Evolutionary conservation across 192 early-diverging fungal species (phyloP).

Genomic region (Kappamyces sp.): DNA sequence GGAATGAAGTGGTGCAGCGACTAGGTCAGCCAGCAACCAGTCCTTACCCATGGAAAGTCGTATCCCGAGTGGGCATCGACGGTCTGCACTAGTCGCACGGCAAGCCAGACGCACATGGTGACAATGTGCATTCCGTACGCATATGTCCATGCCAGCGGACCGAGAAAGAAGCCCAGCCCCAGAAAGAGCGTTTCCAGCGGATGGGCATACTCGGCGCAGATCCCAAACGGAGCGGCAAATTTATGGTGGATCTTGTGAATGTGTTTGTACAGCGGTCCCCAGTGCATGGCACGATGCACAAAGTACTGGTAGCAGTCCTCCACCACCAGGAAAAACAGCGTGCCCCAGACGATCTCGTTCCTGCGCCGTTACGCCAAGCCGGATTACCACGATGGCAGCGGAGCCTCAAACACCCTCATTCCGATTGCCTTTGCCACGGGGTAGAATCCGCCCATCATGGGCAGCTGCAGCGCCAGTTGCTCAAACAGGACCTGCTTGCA

Average conservation of each 20-base stretch:
- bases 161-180: conserved; percentile 78
- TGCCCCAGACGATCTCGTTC: conserved; percentile 56
- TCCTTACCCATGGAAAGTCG: conserved; percentile 77
- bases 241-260: conserved; percentile 96
- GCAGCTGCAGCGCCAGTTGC: conserved; percentile 78
- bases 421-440: conserved; percentile 76
- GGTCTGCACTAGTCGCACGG: conserved; percentile 70
- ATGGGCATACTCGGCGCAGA: conserved; percentile 86
- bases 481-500: conserved; percentile 61
- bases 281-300: conserved; percentile 83
- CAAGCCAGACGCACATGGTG: conserved; percentile 82
- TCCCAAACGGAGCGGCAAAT: conserved; percentile 82
- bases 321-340: conserved; percentile 69
- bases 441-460: conserved; percentile 84
- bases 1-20: conserved; percentile 76
- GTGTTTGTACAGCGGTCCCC: conserved; percentile 75
- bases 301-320: conserved; percentile 94
- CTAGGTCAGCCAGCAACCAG: neutral
- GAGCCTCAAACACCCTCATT: conserved; percentile 74
- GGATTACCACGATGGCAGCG: conserved; percentile 70
- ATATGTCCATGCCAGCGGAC: conserved; percentile 64
- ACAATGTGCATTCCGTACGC: conserved; percentile 65
- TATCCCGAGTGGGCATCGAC: conserved; percentile 91
- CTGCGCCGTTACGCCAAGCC: conserved; percentile 17
- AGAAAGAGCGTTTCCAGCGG: conserved; percentile 79